phyloP scores from a whole-genome alignment of 129 eudicot genomes.

The Solidago caesia region DNA sequence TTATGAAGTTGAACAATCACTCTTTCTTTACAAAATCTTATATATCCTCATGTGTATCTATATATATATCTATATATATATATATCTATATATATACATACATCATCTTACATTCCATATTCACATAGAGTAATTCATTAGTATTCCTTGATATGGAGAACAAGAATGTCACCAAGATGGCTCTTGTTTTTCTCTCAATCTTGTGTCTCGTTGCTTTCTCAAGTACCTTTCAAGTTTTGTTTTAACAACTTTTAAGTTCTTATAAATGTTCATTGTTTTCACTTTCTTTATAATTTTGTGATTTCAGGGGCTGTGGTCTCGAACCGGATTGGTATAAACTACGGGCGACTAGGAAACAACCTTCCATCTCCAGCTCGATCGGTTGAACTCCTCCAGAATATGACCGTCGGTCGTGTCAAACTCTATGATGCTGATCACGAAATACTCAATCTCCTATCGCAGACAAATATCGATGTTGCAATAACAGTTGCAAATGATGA shows the following conservation, averaged over 20 bases:
- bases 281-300: neutral
- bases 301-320: constrained; percentile 35
- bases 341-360: constrained; percentile 64
- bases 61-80: neutral
- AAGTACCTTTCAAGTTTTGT: constrained; percentile 17
- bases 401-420: constrained; percentile 48
- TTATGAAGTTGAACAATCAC: constrained; percentile 18
- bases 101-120: constrained; percentile 14
- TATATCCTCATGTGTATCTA: too few species aligned
- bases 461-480: constrained; percentile 51
- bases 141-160: constrained; percentile 26
- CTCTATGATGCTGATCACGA: constrained; percentile 65
- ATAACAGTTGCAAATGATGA: constrained; percentile 57
- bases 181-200: constrained; percentile 38
- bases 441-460: constrained; percentile 50
- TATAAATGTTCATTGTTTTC: neutral
- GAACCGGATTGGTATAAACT: constrained; percentile 53
- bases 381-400: constrained; percentile 36
- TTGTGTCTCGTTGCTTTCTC: constrained; percentile 41
- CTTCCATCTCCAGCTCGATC: constrained; percentile 60
- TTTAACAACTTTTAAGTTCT: neutral
- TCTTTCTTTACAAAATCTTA: constrained; percentile 21
- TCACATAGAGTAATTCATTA: constrained; percentile 15
- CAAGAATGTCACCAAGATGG: constrained; percentile 24
- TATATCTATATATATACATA: constrained; percentile 11